These are phyloP conservation scores for Salpingoeca rosetta DNA, from an alignment of 78 protist genomes.

Conservation along the genomic window DNA sequence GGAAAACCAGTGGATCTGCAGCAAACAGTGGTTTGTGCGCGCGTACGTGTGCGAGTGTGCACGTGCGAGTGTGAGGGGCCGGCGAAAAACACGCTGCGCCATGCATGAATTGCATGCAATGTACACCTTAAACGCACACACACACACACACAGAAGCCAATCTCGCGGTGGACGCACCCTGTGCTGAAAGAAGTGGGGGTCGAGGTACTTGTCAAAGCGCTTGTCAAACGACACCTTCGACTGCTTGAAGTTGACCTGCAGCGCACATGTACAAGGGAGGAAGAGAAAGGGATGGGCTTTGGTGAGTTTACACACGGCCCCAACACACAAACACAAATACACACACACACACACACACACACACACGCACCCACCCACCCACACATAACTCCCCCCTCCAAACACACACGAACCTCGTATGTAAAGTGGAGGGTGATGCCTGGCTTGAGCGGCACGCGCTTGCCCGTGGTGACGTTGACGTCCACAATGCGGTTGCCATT, in stretches of 20 bases:
- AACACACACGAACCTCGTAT: too few species aligned
- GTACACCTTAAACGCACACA: too few species aligned
- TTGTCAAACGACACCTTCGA: constrained; percentile 15
- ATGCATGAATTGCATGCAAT: too few species aligned
- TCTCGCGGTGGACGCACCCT: constrained; percentile 17
- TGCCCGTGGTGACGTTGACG: constrained; percentile 51
- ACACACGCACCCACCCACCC: too few species aligned
- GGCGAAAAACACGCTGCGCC: background rate
- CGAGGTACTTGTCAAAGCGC: constrained; percentile 72
- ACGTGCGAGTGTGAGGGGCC: background rate
- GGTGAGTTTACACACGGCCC: too few species aligned
- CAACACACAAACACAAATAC: too few species aligned
- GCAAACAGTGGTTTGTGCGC: background rate
- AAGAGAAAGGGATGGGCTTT: constrained; percentile 31
- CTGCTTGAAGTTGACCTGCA: constrained; percentile 39
- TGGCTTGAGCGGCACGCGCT: constrained; percentile 15
- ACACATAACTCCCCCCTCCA: too few species aligned
- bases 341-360: too few species aligned
- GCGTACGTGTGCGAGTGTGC: background rate
- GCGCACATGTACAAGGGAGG: too few species aligned
- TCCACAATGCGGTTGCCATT: constrained; percentile 58
- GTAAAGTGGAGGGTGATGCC: constrained; percentile 24
- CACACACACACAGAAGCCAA: background rate
- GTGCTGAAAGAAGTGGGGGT: constrained; percentile 78
- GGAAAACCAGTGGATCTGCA: constrained; percentile 77